Percentiles rank a stretch among this genome's conserved stretches.
Conservation (phyloP, 2,329 filamentous ascomycete genomes). For the Verticillium longisporum region DNA sequence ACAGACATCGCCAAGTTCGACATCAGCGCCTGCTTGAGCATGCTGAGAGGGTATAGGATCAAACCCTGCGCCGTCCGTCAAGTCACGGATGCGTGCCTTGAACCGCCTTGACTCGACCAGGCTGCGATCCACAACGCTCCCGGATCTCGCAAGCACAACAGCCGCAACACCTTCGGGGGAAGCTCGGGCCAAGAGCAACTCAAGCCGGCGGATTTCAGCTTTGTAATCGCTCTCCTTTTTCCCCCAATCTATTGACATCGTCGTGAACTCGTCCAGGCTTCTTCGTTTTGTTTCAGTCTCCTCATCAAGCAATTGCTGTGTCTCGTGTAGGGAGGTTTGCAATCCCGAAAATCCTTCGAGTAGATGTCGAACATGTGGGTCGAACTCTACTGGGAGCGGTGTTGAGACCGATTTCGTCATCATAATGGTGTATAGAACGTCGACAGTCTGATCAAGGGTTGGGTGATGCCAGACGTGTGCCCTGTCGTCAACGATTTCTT, state of each 20-base stretch:
- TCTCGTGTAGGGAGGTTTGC: slow-evolving; percentile 13
- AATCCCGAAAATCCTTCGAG: slow-evolving; percentile 27
- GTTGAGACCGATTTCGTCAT: slow-evolving; percentile 27
- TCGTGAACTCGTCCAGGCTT: slow-evolving; percentile 24
- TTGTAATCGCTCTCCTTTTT: slow-evolving; percentile 28
- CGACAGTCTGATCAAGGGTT: slow-evolving; percentile 34
- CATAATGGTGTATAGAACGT: slow-evolving; percentile 32
- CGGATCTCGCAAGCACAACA: slow-evolving; percentile 34
- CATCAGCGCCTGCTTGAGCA: neutral
- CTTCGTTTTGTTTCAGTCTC: slow-evolving; percentile 12
- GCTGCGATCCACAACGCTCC: slow-evolving; percentile 33
- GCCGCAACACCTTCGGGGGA: slow-evolving; percentile 33
- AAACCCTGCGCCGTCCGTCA: slow-evolving; percentile 10
- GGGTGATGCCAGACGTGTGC: slow-evolving; percentile 30
- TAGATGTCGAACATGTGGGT: slow-evolving; percentile 31
- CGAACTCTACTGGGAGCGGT: slow-evolving; percentile 32
- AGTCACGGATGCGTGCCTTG: slow-evolving; percentile 19
- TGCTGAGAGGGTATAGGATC: neutral
- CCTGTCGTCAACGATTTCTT: neutral
- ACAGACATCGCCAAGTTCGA: neutral
- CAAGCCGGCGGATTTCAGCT: slow-evolving; percentile 30
- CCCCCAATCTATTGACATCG: slow-evolving; percentile 29
- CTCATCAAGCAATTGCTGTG: slow-evolving; percentile 6
- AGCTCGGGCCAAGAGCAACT: slow-evolving; percentile 24
- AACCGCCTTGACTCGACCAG: slow-evolving; percentile 20